Conservation (phyloP, 2,329 filamentous ascomycete species). For the Sclerotinia spermophila region DNA sequence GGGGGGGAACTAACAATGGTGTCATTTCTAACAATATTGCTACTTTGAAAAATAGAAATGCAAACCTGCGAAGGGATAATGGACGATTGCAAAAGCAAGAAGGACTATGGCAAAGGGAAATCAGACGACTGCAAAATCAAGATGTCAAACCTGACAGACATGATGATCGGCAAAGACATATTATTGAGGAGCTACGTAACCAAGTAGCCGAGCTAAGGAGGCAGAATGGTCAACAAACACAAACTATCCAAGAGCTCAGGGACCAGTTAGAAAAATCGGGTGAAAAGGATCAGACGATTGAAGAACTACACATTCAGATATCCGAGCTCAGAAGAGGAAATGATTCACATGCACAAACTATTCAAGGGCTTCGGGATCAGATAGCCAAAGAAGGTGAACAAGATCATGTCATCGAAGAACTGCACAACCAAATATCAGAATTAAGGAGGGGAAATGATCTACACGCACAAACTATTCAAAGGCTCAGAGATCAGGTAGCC, state of each 20-base stretch:
- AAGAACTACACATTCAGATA: neutral
- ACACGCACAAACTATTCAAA: too few relatives aligned
- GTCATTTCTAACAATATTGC: neutral
- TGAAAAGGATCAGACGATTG: neutral
- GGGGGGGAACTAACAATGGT: neutral
- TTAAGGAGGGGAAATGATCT: too few relatives aligned
- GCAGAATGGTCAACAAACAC: neutral
- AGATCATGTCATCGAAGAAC: too few relatives aligned
- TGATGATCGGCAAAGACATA: neutral
- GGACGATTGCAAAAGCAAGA: neutral
- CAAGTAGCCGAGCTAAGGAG: neutral
- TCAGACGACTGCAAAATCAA: neutral
- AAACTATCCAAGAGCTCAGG: neutral
- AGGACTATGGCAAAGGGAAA: neutral
- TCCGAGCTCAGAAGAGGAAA: neutral
- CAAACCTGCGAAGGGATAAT: neutral
- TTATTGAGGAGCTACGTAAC: neutral
- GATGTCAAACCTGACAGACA: neutral
- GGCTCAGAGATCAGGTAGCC: neutral
- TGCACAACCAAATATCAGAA: too few relatives aligned
- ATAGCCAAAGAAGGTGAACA: neutral
- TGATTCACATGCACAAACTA: neutral
- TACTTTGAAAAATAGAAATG: neutral
- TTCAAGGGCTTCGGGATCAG: neutral
- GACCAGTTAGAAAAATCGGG: neutral